These are phyloP conservation scores for Xylariales sp. DNA, from an alignment of 2,329 filamentous ascomycete genomes.

Conservation along the genomic window DNA sequence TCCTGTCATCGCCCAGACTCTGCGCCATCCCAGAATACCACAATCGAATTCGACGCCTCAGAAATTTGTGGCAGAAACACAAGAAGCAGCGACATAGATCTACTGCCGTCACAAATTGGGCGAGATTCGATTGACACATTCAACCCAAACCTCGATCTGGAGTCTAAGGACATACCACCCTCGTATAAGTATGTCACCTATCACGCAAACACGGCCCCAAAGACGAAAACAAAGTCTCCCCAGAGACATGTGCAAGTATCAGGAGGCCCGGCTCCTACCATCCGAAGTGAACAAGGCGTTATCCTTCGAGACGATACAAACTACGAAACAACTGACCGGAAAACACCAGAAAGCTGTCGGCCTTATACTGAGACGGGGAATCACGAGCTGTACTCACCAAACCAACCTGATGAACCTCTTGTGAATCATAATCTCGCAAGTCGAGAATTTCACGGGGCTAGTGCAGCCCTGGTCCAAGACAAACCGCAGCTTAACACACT, in stretches of 20 bases:
- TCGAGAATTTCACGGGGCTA: neutral
- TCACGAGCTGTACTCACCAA: constrained; percentile 8
- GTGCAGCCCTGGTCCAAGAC: neutral
- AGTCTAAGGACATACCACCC: constrained; percentile 40
- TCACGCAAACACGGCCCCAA: constrained; percentile 40
- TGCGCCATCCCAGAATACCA: constrained; percentile 34
- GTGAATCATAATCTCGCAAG: neutral
- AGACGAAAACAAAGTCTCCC: constrained; percentile 45
- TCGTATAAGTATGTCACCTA: constrained; percentile 44
- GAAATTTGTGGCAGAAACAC: constrained; percentile 30
- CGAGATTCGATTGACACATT: constrained; percentile 50
- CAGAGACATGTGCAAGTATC: constrained; percentile 47
- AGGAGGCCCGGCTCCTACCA: constrained; percentile 45
- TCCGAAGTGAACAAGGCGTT: constrained; percentile 50
- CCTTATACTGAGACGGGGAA: constrained; percentile 17
- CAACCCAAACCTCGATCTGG: constrained; percentile 47
- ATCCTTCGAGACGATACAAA: constrained; percentile 47
- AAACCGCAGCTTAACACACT: neutral
- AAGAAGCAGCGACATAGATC: constrained; percentile 49
- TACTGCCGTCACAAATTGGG: constrained; percentile 48
- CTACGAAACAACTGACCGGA: constrained; percentile 35
- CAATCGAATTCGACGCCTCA: constrained; percentile 32
- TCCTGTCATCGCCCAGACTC: constrained; percentile 33
- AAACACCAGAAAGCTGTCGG: constrained; percentile 19
- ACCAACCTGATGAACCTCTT: neutral